Evolutionary conservation across 306 rosid genomes (phyloP).

Genomic region (Ceratonia siliqua): DNA sequence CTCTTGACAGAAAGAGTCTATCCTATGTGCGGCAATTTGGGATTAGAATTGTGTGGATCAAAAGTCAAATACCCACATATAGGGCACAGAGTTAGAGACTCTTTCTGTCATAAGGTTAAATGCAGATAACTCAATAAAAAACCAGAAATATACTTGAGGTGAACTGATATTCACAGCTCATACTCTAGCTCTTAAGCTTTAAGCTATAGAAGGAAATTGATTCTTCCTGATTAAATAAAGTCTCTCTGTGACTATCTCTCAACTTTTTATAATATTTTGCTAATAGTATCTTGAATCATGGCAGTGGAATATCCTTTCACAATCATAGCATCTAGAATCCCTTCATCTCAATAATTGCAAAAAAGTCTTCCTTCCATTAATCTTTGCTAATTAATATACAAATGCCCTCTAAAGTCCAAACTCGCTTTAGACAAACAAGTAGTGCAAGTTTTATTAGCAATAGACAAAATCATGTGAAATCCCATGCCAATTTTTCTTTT

Average conservation of each 20-base stretch:
- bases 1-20: too few relatives aligned
- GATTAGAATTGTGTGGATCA: not conserved
- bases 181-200: not conserved
- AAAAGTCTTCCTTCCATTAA: not conserved
- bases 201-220: not conserved
- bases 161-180: not conserved
- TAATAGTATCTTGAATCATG: not conserved
- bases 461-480: not conserved
- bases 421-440: not conserved
- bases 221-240: not conserved
- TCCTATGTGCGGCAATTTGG: not conserved
- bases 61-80: not conserved
- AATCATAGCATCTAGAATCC: not conserved
- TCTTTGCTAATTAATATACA: not conserved
- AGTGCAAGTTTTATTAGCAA: not conserved
- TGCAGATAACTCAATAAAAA: not conserved
- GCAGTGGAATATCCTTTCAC: constrained; percentile 20
- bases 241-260: not conserved
- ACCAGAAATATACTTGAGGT: not conserved
- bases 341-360: not conserved
- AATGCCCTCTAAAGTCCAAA: not conserved
- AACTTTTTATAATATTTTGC: not conserved
- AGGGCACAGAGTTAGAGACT: not conserved
- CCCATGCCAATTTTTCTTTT: not conserved
- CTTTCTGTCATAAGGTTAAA: not conserved